Percentiles rank a stretch among this genome's conserved stretches.
Conservation (phyloP, 192 early-diverging fungal genomes). For the Coemansia sp. region DNA sequence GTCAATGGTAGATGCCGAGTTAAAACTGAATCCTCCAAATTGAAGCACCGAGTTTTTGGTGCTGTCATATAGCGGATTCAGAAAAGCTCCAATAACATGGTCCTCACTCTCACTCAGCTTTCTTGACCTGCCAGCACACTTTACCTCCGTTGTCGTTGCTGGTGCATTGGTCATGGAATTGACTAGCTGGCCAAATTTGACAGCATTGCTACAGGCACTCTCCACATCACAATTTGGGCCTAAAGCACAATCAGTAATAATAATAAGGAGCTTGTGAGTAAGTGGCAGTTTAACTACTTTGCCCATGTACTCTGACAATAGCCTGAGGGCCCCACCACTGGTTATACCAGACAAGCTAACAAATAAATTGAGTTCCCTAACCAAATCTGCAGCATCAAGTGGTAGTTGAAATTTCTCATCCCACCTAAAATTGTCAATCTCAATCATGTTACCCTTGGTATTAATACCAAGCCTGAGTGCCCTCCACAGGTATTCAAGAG, state of each 20-base stretch:
- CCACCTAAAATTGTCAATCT: background rate
- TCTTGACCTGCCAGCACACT: background rate
- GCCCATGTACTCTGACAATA: background rate
- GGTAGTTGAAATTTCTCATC: background rate
- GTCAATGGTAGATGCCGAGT: background rate
- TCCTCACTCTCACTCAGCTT: background rate
- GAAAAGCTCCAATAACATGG: background rate
- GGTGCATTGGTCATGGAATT: background rate
- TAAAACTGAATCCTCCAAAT: background rate
- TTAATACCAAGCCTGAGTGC: background rate
- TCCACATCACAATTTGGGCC: background rate
- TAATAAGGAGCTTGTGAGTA: background rate
- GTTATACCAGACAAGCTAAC: background rate
- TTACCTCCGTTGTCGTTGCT: background rate
- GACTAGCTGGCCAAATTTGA: background rate
- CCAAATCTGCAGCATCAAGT: background rate
- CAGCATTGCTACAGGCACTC: background rate
- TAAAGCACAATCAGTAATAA: background rate
- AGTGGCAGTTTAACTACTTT: background rate
- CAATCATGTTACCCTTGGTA: background rate
- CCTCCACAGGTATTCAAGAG: background rate
- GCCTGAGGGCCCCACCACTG: background rate
- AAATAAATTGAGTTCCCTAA: background rate
- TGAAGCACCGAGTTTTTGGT: background rate
- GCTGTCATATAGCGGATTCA: background rate